Base-by-base conservation (phyloP, 148 eudicot genomes). In the Silene conica region DNA sequence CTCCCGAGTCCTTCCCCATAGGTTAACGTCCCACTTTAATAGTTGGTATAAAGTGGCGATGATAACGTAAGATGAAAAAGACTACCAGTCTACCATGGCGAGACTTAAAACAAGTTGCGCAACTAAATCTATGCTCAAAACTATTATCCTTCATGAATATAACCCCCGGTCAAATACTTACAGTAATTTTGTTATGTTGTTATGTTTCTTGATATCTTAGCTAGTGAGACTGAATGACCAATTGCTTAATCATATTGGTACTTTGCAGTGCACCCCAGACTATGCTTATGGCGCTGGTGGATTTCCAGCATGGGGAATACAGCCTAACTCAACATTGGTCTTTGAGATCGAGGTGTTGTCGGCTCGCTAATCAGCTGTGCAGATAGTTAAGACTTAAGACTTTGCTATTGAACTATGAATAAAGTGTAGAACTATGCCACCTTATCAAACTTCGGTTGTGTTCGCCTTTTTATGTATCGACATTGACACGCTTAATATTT, bases 311-410 rank as follows among this genome's bases (percentile, higher is more conserved):
- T 94, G 98, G 98, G 98, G 98, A 67, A 94, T 94, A 66, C 85
- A 85, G 73, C 93, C 98, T 0, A 87, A 94, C 81, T 91, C 98
- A 0, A 89, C 81, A 45, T 81, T 94, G 86, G 83, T 78, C 61
- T 94, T 94, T 50, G 98, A 95, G 91, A 95, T 95, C 73, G 98
- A 95, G 87, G 96, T 95, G 65, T 75, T 95, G 66, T 73, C 80
- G 5, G 86, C 78, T 31, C 78, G 85, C 80, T 88, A 83, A 81
- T 23, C 34, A 64, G 62, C 67, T 78, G 58, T 57, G 38, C 72
- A 18, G 45, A 71, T 28, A 64, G 20, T 28, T n/a, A 50, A 62
- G 3, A 26, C 28, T 26, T 26, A 26, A 31, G 31, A 0, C 78
- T 8, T 64, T 55, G 31, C n/a, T 13, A 31, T 15, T 65, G 50